Conservation (phyloP, 257 asterid genomes). For the Parsonsia alboflavescens region DNA sequence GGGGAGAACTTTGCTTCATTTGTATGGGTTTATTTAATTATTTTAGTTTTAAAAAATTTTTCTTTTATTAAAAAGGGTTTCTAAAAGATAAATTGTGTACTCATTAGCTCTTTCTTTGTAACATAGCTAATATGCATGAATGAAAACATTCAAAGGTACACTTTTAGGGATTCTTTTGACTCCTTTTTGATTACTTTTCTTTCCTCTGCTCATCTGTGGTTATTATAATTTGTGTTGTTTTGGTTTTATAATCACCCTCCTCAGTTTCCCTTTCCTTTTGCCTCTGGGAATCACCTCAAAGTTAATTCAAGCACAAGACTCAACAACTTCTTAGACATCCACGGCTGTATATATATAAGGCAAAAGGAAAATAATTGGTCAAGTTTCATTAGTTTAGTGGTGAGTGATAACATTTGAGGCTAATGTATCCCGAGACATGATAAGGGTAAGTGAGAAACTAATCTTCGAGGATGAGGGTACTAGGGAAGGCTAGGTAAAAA, state of each 20-base stretch:
- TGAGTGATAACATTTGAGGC: too few species aligned
- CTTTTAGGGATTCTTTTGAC: constrained; percentile 29
- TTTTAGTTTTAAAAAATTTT: too few species aligned
- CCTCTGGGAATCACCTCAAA: neutral
- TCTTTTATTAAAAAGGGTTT: constrained; percentile 2
- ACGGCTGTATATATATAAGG: neutral
- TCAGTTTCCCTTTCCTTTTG: neutral
- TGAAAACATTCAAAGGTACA: constrained; percentile 27
- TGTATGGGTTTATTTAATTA: neutral
- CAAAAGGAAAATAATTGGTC: too few species aligned
- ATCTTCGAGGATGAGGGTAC: too few species aligned
- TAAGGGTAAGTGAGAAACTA: too few species aligned
- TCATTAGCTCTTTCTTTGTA: neutral
- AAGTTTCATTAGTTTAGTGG: too few species aligned
- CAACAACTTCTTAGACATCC: neutral
- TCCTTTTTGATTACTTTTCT: constrained; percentile 4
- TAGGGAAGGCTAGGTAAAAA: too few species aligned
- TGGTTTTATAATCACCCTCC: neutral
- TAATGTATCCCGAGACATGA: too few species aligned
- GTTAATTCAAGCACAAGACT: neutral
- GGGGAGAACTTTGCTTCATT: constrained; percentile 6
- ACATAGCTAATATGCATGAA: constrained; percentile 8
- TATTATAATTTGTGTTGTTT: constrained; percentile 4
- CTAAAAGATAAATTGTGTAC: constrained; percentile 15
- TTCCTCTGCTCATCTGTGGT: neutral